phyloP scores from a whole-genome alignment of 1,284 basidiomycete genomes.

The Cutaneotrichosporon sp. region DNA sequence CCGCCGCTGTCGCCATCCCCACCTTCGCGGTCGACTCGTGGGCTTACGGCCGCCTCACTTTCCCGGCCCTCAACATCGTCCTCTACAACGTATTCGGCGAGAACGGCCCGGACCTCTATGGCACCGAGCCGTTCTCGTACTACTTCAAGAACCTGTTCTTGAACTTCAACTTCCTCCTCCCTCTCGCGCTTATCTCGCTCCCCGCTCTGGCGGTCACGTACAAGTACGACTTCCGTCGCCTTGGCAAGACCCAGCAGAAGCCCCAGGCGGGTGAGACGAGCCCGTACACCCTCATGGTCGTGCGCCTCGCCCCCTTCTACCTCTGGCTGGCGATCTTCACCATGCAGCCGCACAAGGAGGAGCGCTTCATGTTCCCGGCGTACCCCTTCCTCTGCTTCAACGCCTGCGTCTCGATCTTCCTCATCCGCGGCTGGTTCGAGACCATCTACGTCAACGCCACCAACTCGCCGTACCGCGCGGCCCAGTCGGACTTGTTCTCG shows the following conservation, averaged over 20 bases:
- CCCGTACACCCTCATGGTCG: slow-evolving; percentile 70
- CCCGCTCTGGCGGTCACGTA: slow-evolving; percentile 80
- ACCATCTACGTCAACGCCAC: slow-evolving; percentile 70
- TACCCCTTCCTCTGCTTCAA: slow-evolving; percentile 94
- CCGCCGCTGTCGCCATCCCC: slow-evolving; percentile 61
- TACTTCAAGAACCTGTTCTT: slow-evolving; percentile 84
- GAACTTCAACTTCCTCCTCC: slow-evolving; percentile 87
- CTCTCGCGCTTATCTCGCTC: slow-evolving; percentile 75
- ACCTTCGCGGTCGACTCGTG: slow-evolving; percentile 78
- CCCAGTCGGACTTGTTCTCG: slow-evolving; percentile 72
- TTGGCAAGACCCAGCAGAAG: slow-evolving; percentile 64
- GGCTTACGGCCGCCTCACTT: slow-evolving; percentile 75
- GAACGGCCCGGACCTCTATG: slow-evolving; percentile 83
- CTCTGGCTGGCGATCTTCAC: slow-evolving; percentile 81
- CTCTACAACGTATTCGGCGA: slow-evolving; percentile 81
- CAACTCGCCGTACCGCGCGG: slow-evolving; percentile 82
- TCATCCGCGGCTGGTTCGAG: slow-evolving; percentile 83
- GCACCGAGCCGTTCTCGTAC: slow-evolving; percentile 81
- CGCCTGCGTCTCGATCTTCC: slow-evolving; percentile 80
- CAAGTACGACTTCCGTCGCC: slow-evolving; percentile 70
- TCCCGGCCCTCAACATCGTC: slow-evolving; percentile 93
- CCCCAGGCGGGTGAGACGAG: slow-evolving; percentile 65
- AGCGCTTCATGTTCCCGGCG: slow-evolving; percentile 94
- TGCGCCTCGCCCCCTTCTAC: slow-evolving; percentile 83
- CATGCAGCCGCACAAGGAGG: slow-evolving; percentile 91